phyloP scores from a whole-genome alignment of 495 filamentous ascomycete species.

The Aspergillus campestris region DNA sequence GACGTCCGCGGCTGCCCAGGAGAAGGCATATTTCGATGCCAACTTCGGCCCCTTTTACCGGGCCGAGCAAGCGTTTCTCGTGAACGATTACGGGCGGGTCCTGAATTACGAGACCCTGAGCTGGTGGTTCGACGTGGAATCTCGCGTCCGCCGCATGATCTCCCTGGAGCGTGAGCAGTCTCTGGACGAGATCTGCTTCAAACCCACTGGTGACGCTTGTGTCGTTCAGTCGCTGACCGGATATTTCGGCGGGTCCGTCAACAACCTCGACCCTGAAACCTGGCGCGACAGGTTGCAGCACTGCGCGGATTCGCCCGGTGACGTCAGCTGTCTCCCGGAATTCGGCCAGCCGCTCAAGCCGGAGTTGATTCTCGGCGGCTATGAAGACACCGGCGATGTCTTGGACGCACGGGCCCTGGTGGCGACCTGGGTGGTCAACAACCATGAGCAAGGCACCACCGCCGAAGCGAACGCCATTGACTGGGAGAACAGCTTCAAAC shows the following conservation, averaged over 20 bases:
- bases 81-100: slow-evolving; percentile 81
- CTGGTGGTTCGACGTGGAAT: slow-evolving; percentile 95
- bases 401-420: slow-evolving; percentile 71
- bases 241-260: slow-evolving; percentile 68
- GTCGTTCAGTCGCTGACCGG: slow-evolving; percentile 84
- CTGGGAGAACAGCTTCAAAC: slow-evolving; percentile 74
- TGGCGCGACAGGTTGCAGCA: slow-evolving; percentile 63
- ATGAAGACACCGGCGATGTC: slow-evolving; percentile 55
- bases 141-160: slow-evolving; percentile 57
- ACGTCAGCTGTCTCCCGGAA: slow-evolving; percentile 63
- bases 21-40: slow-evolving; percentile 91
- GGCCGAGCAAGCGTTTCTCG: slow-evolving; percentile 84
- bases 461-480: slow-evolving; percentile 68
- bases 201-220: slow-evolving; percentile 81
- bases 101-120: slow-evolving; percentile 76
- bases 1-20: slow-evolving; percentile 78
- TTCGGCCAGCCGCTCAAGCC: slow-evolving; percentile 81
- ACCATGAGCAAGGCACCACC: slow-evolving; percentile 62
- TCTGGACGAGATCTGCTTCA: slow-evolving; percentile 85
- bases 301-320: slow-evolving; percentile 69
- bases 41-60: slow-evolving; percentile 95
- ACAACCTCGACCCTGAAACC: slow-evolving; percentile 48
- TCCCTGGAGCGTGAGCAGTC: slow-evolving; percentile 53
- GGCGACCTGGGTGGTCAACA: slow-evolving; percentile 94
- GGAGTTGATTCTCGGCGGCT: slow-evolving; percentile 79